phyloP scores from a whole-genome alignment of 129 eudicot genomes.

The Rutidosis leptorrhynchoides region DNA sequence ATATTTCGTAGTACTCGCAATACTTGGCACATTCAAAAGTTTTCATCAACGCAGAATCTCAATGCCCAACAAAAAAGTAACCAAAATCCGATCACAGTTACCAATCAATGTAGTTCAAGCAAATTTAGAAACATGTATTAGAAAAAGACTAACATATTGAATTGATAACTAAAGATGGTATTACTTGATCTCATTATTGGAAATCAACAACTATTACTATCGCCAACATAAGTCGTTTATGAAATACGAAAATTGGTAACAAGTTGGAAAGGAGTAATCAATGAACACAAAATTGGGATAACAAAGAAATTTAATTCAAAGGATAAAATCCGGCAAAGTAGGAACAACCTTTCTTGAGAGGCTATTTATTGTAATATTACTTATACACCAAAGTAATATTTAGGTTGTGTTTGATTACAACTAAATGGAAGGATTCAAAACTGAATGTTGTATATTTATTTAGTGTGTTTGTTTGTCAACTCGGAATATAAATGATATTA shows the following conservation, averaged over 20 bases:
- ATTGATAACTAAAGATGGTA: not conserved
- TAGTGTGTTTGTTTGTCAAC: no score
- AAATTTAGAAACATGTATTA: not conserved
- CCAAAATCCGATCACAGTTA: no score
- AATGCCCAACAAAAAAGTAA: no score
- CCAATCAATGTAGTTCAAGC: not conserved
- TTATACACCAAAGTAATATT: not conserved
- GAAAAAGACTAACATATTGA: not conserved
- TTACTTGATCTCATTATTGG: not conserved
- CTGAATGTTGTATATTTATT: no score
- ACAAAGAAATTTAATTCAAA: constrained; percentile 6
- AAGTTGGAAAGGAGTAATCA: constrained; percentile 9
- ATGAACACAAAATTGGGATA: constrained; percentile 11
- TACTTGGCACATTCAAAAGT: no score
- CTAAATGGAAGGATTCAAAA: no score
- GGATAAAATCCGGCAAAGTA: constrained; percentile 17
- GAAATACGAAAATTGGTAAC: not conserved
- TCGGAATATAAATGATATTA: no score
- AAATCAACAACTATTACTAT: not conserved
- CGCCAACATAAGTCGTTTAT: not conserved
- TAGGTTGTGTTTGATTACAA: constrained; percentile 2
- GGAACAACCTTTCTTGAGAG: constrained; percentile 28
- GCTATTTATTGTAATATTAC: constrained; percentile 15
- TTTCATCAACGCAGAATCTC: no score
- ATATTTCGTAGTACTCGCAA: no score